Base-by-base conservation (phyloP, 257 asterid genomes). In the Agastache rugosa region DNA sequence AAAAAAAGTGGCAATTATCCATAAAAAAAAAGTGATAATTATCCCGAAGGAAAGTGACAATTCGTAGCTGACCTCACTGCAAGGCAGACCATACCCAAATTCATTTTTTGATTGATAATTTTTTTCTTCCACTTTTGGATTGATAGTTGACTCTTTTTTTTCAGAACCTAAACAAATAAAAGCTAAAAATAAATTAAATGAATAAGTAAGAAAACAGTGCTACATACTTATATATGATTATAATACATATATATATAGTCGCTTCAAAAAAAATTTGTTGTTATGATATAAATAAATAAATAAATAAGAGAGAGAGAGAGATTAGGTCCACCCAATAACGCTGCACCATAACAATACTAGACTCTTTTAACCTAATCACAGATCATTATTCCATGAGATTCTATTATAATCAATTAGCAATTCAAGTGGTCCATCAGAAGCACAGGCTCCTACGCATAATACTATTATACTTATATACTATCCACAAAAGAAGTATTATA, bases 311-410 rank as follows among this genome's bases (percentile, higher is more conserved):
- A 54, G 29, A 55, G 37, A 58, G 65, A 60, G 65, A 59, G 12
- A 29, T 27, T 59, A 60, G 65, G 44, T 60, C 44, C 65, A 60
- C 65, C 65, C 11, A 60, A 29, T 60, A 25, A 51, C n/a, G 17
- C 16, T 23, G 63, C 63, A 56, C 63, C 63, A 14, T 25, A 15
- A 35, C 23, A 16, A 29, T 15, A 60, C 6, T 59, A 2, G 63
- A 29, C 65, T 15, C 8, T 53, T 69, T 69, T 1, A 67, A 75
- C 70, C 73, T 75, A 80, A 67, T 73, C 76, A 80, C 77, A 71
- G 59, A 72, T 80, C 81, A 72, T 80, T 59, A 64, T 80, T 75
- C 80, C 78, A 64, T 51, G 23, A 48, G 23, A 71, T 23, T 55
- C 56, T 16, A 22, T 51, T 20, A 2, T 61, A 61, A 62, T 19